Percentiles rank a stretch among this genome's conserved stretches.
Evolutionary conservation across 441 rosid genomes (phyloP).

Genomic region (Flueggea neowawraea): DNA sequence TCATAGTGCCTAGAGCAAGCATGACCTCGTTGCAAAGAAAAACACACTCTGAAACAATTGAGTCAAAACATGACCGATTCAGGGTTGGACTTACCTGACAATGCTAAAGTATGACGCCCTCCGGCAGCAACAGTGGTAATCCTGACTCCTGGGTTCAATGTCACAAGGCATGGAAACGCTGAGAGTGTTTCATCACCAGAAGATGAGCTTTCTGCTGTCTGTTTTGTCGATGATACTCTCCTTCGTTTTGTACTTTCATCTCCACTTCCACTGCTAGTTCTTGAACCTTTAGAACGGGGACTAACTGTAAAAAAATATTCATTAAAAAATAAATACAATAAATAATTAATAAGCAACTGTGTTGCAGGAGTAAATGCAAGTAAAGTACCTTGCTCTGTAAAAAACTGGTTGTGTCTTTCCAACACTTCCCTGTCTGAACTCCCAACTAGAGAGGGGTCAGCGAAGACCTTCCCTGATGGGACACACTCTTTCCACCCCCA

Average conservation of each 20-base stretch:
- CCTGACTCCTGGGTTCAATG: conserved; percentile 83
- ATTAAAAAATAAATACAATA: conserved; percentile 13
- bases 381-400: conserved; percentile 64
- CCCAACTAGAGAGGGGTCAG: conserved; percentile 39
- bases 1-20: conserved; percentile 12
- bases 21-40: conserved; percentile 9
- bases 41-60: conserved; percentile 1
- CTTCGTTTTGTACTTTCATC: conserved; percentile 75
- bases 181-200: conserved; percentile 68
- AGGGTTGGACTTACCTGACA: conserved; percentile 62
- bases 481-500: conserved; percentile 99
- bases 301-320: conserved; percentile 37
- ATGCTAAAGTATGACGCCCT: conserved; percentile 91
- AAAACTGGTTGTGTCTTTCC: conserved; percentile 53
- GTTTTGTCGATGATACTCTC: conserved; percentile 61
- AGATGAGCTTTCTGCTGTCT: conserved; percentile 73
- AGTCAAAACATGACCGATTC: conserved; percentile 9
- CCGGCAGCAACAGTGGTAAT: conserved; percentile 87
- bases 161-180: conserved; percentile 87
- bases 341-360: conserved; percentile 5
- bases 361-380: conserved; percentile 1
- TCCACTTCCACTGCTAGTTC: conserved; percentile 46
- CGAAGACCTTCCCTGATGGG: conserved; percentile 82
- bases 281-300: conserved; percentile 56
- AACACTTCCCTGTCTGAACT: conserved; percentile 41